These are phyloP conservation scores for Kentomonas sorsogonicus DNA, from an alignment of 208 protist genomes.

Conservation along the genomic window DNA sequence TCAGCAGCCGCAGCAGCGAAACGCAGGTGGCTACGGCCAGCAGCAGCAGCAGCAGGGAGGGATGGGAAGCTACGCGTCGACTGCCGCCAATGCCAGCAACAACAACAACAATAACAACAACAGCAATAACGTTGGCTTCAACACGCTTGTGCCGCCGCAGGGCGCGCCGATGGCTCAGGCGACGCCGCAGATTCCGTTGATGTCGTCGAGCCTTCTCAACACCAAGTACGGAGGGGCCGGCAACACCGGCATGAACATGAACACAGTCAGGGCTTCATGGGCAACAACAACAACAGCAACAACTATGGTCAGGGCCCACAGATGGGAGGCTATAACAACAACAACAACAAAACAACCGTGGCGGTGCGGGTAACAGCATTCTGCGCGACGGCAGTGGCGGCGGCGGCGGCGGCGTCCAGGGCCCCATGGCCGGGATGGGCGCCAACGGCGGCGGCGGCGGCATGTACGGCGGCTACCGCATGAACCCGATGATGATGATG, in stretches of 20 bases:
- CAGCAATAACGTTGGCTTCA: too few relatives aligned
- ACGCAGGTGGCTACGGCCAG: conserved; percentile 7
- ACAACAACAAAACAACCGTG: background rate
- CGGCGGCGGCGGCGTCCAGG: too few relatives aligned
- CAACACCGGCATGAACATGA: too few relatives aligned
- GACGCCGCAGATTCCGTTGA: too few relatives aligned
- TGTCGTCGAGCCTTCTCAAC: too few relatives aligned
- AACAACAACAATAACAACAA: conserved; percentile 12
- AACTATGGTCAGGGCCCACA: conserved; percentile 9
- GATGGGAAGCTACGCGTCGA: conserved; percentile 3
- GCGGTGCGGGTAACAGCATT: background rate
- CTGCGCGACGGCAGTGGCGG: background rate
- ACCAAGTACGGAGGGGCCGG: too few relatives aligned
- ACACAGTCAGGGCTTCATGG: too few relatives aligned
- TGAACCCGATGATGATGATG: conserved; percentile 27
- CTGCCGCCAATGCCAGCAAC: conserved; percentile 18
- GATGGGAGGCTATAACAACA: background rate
- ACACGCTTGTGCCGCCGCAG: too few relatives aligned
- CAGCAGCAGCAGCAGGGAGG: conserved; percentile 4
- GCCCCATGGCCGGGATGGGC: background rate
- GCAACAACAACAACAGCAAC: conserved; percentile 11
- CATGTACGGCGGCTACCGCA: conserved; percentile 20
- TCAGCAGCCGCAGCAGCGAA: conserved; percentile 18
- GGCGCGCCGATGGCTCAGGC: too few relatives aligned
- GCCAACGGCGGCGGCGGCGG: conserved; percentile 15